Evolutionary conservation across 345 rosid species (phyloP), one percentile per base, ranked within the genome.

Genomic region (Raphanus sativus): DNA sequence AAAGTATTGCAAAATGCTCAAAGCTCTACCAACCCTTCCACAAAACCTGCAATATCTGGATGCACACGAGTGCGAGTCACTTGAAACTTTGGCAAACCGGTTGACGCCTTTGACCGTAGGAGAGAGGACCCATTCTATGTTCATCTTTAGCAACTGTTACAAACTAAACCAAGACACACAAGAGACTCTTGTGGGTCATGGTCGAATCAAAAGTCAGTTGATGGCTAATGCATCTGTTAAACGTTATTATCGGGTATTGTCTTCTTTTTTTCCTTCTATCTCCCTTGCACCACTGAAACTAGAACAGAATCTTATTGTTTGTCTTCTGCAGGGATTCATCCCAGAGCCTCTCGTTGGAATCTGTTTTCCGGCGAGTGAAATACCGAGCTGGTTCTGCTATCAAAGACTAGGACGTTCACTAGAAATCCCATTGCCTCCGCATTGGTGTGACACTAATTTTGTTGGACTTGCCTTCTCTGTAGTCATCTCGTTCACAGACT

Each of bases 81-180:
- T 82, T 30, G 74, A 82, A 75, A 66, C 25, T 15, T 2, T 75
- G 30, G 77, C 69, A 32, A 64, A 62, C 71, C 64, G 72, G 30
- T 30, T 77, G 62, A 77, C 67, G 8, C 52, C 76, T 70, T 64
- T 77, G 72, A 65, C 28, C 0, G 71, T 70, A 65, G 67, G 67
- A 5, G 69, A 54, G 21, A 65, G 70, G 5, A 67, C 52, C 6
- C 77, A 79, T 61, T 79, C 77, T 67, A 34, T 10, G 75, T 71
- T 83, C 75, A 65, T 77, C 55, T 83, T 80, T 52, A 76, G 73
- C 58, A 73, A 80, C 17, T 83, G 85, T 73, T n/a, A 76, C 70
- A 83, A 80, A 61, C 59, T 83, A 55, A 73, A 65, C 25, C 76
- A 58, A 65, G 79, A 76, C 0, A 65, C 70, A 45, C 70, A 42